A percentile compares a stretch with the other conserved stretches of the same genome.
Evolutionary conservation across 129 eudicot species (phyloP).

Genomic region (Saposhnikovia divaricata): DNA sequence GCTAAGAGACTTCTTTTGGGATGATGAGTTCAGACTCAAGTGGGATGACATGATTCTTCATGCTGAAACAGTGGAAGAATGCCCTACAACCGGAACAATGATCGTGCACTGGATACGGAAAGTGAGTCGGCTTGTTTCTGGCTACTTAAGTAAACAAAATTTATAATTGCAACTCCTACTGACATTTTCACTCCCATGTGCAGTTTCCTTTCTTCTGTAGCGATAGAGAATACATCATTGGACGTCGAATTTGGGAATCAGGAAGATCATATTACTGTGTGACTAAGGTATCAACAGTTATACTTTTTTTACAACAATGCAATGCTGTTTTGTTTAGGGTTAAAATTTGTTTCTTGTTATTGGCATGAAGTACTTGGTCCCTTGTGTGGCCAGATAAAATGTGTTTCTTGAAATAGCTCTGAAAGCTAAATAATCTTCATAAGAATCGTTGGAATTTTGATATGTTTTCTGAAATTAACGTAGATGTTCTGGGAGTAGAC

Average conservation of each 20-base stretch:
- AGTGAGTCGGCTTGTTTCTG: constrained; percentile 32
- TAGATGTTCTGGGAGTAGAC: neutral
- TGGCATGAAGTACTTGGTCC: neutral
- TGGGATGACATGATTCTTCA: constrained; percentile 89
- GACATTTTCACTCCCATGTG: constrained; percentile 1
- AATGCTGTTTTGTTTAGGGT: neutral
- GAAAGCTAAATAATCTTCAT: neutral
- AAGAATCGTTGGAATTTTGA: neutral
- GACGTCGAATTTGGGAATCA: constrained; percentile 81
- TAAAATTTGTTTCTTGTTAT: neutral
- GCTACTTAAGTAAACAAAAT: neutral
- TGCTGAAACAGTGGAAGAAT: constrained; percentile 55
- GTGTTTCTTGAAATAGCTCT: neutral
- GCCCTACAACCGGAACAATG: constrained; percentile 68
- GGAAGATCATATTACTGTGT: constrained; percentile 83
- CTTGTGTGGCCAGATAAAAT: neutral
- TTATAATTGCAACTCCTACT: neutral
- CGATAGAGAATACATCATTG: constrained; percentile 82
- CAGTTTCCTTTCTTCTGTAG: constrained; percentile 98
- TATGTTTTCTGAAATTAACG: neutral
- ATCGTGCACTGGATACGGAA: constrained; percentile 86
- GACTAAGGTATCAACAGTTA: constrained; percentile 54
- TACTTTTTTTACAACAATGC: neutral
- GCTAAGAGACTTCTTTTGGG: constrained; percentile 94
- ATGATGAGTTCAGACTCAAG: constrained; percentile 71